These are phyloP conservation scores for Passalora sequoiae DNA, from an alignment of 2,329 filamentous ascomycete species.

Conservation along the genomic window DNA sequence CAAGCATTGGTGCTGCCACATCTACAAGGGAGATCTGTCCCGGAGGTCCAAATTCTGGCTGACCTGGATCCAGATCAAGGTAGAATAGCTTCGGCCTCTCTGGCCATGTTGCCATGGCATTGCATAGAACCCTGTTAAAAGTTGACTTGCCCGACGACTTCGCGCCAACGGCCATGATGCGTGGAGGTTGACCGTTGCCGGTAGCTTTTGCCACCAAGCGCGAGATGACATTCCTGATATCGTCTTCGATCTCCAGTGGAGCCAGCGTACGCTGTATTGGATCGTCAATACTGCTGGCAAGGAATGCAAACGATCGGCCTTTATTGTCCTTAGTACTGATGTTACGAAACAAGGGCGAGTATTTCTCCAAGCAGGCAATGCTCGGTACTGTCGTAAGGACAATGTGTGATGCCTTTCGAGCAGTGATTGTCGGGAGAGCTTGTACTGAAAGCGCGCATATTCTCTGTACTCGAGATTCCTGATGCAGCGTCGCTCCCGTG, in stretches of 20 bases:
- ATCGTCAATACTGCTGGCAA: constrained; percentile 27
- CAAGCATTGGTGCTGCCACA: constrained; percentile 57
- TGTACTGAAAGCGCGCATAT: constrained; percentile 65
- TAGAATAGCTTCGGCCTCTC: constrained; percentile 39
- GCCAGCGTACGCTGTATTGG: constrained; percentile 23
- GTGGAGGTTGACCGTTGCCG: constrained; percentile 20
- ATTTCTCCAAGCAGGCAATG: constrained; percentile 50
- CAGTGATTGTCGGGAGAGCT: constrained; percentile 62
- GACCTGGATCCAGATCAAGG: constrained; percentile 73
- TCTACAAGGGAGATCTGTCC: constrained; percentile 65
- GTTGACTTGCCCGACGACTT: constrained; percentile 74
- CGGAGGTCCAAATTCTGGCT: constrained; percentile 67
- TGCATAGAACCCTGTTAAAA: constrained; percentile 61
- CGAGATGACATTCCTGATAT: constrained; percentile 33
- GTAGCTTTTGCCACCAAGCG: constrained; percentile 39
- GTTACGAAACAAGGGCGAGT: constrained; percentile 62
- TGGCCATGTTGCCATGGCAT: constrained; percentile 56
- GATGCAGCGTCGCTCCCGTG: constrained; percentile 58
- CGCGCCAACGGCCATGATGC: constrained; percentile 61
- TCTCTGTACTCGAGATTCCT: constrained; percentile 38
- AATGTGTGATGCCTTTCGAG: constrained; percentile 44
- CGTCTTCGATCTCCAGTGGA: constrained; percentile 27
- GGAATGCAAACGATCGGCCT: constrained; percentile 32
- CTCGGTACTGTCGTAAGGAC: constrained; percentile 47
- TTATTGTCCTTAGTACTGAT: constrained; percentile 49